Evolutionary conservation across 306 rosid genomes (phyloP).

Genomic region (Clitoria ternatea): DNA sequence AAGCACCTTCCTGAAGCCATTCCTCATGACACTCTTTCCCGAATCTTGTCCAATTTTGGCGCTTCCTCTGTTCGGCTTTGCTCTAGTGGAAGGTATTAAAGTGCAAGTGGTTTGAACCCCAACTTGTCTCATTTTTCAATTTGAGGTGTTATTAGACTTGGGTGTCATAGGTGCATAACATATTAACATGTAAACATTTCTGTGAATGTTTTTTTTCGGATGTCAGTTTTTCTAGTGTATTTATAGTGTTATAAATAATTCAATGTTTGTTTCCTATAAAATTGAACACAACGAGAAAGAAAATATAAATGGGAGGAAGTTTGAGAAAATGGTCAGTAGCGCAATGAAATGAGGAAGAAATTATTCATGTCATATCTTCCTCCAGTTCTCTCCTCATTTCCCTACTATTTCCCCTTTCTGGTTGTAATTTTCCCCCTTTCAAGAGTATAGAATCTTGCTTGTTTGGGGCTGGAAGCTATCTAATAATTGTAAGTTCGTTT

Average conservation of each 20-base stretch:
- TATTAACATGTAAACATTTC: neutral
- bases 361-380: too few species aligned
- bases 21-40: constrained; percentile 63
- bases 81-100: constrained; percentile 41
- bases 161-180: neutral
- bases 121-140: neutral
- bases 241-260: neutral
- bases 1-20: constrained; percentile 77
- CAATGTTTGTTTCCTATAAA: neutral
- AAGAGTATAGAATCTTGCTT: neutral
- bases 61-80: constrained; percentile 72
- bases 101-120: neutral
- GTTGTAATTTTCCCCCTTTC: neutral
- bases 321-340: neutral
- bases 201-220: neutral
- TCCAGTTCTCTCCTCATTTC: neutral
- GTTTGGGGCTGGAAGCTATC: neutral
- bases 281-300: neutral
- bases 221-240: neutral
- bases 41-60: constrained; percentile 62
- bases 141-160: neutral
- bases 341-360: neutral
- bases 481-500: neutral
- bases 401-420: neutral
- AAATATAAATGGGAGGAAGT: neutral